Base-by-base conservation (phyloP, 768 basidiomycete species). In the Pleurotus salmoneostramineus region DNA sequence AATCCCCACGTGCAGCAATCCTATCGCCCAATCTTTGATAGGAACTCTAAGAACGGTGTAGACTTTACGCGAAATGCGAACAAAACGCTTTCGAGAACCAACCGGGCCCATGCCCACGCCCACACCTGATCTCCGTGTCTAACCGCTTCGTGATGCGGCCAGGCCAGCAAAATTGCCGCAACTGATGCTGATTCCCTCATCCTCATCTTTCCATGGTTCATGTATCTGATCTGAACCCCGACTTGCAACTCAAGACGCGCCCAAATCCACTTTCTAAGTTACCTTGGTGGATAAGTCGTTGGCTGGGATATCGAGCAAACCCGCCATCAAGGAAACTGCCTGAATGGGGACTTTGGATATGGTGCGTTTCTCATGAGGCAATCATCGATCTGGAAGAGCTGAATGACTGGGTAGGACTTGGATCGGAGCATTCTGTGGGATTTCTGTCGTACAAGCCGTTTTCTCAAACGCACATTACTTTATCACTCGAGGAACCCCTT, bases 401-500 rank as follows among this genome's bases (percentile, higher is more conserved):
- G 8, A 40, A n/a, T 2, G 40, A 42, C 40, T 46, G 12, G 6
- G 2, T 17, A 45, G 81, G 81, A 78, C 82, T 0, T 83, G 81
- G 62, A 61, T 83, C 11, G 81, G 76, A 27, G 74, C 82, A 1
- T 82, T 83, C 63, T 71, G 72, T 52, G 80, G 79, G 2, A 73
- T 83, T 50, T 72, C 80, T 0, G 57, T 77, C 42, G 71, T 84
- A 48, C 81, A 83, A 56, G 80, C 74, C 4, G 66, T 79, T 8
- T 83, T 83, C 60, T 72, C 71, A 17, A 74, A 80, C 17, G 70
- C 77, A 2, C 72, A 72, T 5, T 81, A 80, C 59, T 83, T 84
- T 63, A 65, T 77, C 5, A 65, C 71, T 54, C 64, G 76, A 32
- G 71, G 71, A n/a, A 79, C 81, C 0, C 82, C 81, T 0, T 64